These are phyloP conservation scores for Arthrobotrys conoides DNA, from an alignment of 2,329 filamentous ascomycete genomes.

Conservation along the genomic window DNA sequence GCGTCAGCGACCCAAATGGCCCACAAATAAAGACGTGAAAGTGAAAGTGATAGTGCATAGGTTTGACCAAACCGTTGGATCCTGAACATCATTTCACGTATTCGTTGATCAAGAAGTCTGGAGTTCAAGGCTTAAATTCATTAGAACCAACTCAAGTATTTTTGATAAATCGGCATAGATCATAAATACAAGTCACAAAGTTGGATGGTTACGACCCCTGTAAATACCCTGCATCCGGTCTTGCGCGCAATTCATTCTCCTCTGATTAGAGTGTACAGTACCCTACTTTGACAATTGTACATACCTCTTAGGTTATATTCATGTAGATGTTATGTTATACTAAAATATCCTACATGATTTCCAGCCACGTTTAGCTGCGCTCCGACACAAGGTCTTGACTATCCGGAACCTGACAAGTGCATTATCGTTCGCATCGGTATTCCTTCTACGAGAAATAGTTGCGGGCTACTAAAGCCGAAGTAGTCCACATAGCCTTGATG, in stretches of 20 bases:
- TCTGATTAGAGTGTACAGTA: conserved; percentile 43
- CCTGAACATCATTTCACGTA: neutral
- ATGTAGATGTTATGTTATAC: too few relatives aligned
- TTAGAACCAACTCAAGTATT: neutral
- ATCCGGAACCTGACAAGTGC: neutral
- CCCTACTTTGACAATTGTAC: conserved; percentile 26
- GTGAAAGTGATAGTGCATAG: neutral
- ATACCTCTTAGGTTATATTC: conserved; percentile 20
- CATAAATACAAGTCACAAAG: neutral
- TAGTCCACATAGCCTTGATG: neutral
- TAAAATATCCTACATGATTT: conserved; percentile 32
- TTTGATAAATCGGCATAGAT: conserved; percentile 6
- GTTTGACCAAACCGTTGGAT: neutral
- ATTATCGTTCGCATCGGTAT: conserved; percentile 8
- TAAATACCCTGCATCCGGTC: neutral
- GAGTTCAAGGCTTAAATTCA: neutral
- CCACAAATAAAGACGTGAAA: conserved; percentile 24
- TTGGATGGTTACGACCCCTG: neutral
- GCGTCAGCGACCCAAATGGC: conserved; percentile 45
- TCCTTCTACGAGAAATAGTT: neutral
- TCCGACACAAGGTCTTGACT: neutral
- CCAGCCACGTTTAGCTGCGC: conserved; percentile 8
- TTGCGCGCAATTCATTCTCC: neutral
- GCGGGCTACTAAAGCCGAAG: neutral
- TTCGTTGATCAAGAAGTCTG: neutral